Evolutionary conservation across 805 yeast species (phyloP).

Genomic region (Ogataea zsoltii): DNA sequence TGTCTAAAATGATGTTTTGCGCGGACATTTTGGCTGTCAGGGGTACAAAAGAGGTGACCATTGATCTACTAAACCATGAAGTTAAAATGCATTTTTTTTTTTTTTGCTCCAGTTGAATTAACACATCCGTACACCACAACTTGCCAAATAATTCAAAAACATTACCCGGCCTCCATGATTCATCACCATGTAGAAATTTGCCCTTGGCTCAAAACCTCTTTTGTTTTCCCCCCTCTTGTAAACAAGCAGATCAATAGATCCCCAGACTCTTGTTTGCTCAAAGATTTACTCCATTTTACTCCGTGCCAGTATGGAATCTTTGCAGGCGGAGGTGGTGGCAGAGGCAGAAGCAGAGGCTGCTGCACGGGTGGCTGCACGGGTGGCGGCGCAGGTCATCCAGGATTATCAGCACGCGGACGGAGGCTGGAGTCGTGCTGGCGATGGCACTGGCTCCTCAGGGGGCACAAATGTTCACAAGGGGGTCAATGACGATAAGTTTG

Average conservation of each 20-base stretch:
- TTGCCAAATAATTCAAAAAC: background rate
- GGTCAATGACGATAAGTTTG: conserved; percentile 20
- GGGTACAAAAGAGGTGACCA: background rate
- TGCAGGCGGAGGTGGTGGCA: conserved; percentile 21
- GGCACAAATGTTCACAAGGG: conserved; percentile 1
- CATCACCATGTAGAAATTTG: background rate
- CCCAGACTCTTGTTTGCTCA: background rate
- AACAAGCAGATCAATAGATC: background rate
- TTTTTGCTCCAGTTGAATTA: no score
- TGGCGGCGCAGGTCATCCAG: conserved; percentile 23
- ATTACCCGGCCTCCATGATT: conserved; percentile 1
- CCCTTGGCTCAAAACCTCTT: conserved; percentile 16
- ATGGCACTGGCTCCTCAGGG: conserved; percentile 1
- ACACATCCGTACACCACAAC: background rate
- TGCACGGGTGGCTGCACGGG: conserved; percentile 19
- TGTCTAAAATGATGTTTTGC: conserved; percentile 56
- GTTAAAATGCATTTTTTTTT: no score
- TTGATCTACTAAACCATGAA: no score
- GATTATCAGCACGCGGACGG: conserved; percentile 15
- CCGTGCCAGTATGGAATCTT: conserved; percentile 17
- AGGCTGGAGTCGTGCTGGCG: conserved; percentile 12
- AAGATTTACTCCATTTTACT: background rate
- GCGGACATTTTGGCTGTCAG: background rate
- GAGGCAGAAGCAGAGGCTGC: conserved; percentile 22
- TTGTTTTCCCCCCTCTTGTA: conserved; percentile 3